Conservation (phyloP, 352 stramenopile genomes). For the Phytophthora cryptogea region DNA sequence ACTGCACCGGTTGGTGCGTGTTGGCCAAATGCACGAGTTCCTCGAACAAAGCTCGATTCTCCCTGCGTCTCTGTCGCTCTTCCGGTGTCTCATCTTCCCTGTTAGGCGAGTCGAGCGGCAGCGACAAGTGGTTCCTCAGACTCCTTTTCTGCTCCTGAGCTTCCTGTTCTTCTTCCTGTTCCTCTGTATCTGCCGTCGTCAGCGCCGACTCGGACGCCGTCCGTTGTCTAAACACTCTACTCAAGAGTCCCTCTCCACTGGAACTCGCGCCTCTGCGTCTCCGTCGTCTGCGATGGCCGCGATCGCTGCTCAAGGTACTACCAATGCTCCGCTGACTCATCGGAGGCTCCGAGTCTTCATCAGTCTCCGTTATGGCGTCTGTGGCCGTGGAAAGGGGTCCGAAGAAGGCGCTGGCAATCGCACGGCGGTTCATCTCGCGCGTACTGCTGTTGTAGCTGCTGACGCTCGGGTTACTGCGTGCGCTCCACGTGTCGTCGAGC, state of each 20-base stretch:
- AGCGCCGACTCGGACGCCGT: constrained; percentile 33
- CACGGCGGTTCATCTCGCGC: constrained; percentile 39
- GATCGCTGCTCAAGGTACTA: constrained; percentile 19
- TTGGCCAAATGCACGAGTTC: constrained; percentile 62
- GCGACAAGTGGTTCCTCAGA: constrained; percentile 25
- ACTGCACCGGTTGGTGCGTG: constrained; percentile 52
- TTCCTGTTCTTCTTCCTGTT: constrained; percentile 1
- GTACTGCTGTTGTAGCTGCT: constrained; percentile 58
- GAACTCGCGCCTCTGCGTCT: constrained; percentile 8
- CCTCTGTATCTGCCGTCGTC: constrained; percentile 5
- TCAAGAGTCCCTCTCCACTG: constrained; percentile 10
- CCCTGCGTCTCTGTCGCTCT: constrained; percentile 35
- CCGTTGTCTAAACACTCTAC: constrained; percentile 26
- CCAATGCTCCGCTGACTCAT: constrained; percentile 20
- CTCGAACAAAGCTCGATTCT: constrained; percentile 60
- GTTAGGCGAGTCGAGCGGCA: constrained; percentile 23
- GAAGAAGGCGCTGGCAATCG: constrained; percentile 47
- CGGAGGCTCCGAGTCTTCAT: constrained; percentile 17
- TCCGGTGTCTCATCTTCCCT: constrained; percentile 29
- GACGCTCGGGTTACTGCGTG: constrained; percentile 51
- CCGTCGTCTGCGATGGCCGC: constrained; percentile 6
- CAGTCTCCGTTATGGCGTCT: constrained; percentile 29
- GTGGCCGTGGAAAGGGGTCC: constrained; percentile 39
- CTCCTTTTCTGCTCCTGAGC: constrained; percentile 2
- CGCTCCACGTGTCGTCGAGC: constrained; percentile 34